Evolutionary conservation across 164 flowering plant species (phyloP).

Genomic region (Brasenia schreberi): DNA sequence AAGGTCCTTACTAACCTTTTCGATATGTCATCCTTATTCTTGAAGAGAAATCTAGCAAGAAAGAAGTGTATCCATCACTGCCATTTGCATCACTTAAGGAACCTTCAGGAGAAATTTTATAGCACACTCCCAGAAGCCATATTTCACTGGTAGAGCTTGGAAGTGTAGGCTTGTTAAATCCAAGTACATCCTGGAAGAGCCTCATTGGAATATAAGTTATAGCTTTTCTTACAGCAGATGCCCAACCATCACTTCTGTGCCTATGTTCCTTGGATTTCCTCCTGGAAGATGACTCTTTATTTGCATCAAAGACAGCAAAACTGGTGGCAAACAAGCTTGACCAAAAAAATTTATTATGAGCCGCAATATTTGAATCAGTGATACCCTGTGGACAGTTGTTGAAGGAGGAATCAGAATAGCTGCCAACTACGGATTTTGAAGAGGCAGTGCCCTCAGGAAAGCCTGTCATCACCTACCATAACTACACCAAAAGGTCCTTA

Average conservation of each 20-base stretch:
- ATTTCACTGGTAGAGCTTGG: slow-evolving; percentile 56
- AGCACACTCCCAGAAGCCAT: slow-evolving; percentile 83
- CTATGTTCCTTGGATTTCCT: slow-evolving; percentile 18
- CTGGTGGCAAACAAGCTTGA: slow-evolving; percentile 40
- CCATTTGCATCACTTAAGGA: slow-evolving; percentile 17
- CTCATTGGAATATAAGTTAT: slow-evolving; percentile 59
- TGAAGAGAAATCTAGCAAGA: slow-evolving; percentile 70
- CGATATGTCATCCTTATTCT: slow-evolving; percentile 75
- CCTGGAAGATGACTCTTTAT: slow-evolving; percentile 17
- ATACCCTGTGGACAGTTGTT: slow-evolving; percentile 10
- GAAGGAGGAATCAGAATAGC: slow-evolving; percentile 15
- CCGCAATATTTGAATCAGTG: slow-evolving; percentile 22
- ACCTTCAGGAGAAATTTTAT: slow-evolving; percentile 40
- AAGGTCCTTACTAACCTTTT: slow-evolving; percentile 41
- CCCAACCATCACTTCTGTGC: slow-evolving; percentile 43
- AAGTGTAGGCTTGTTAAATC: slow-evolving; percentile 36
- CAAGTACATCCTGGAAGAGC: slow-evolving; percentile 66
- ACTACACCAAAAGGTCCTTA: not conserved
- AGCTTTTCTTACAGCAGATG: slow-evolving; percentile 42
- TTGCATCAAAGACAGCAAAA: slow-evolving; percentile 38
- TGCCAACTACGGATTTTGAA: slow-evolving; percentile 20
- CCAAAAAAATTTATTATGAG: slow-evolving; percentile 31
- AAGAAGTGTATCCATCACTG: slow-evolving; percentile 39
- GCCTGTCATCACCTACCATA: slow-evolving; percentile 44
- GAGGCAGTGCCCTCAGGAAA: slow-evolving; percentile 25